Evolutionary conservation across 139 green algal species (phyloP).

Genomic region (Pleodorina starrii): DNA sequence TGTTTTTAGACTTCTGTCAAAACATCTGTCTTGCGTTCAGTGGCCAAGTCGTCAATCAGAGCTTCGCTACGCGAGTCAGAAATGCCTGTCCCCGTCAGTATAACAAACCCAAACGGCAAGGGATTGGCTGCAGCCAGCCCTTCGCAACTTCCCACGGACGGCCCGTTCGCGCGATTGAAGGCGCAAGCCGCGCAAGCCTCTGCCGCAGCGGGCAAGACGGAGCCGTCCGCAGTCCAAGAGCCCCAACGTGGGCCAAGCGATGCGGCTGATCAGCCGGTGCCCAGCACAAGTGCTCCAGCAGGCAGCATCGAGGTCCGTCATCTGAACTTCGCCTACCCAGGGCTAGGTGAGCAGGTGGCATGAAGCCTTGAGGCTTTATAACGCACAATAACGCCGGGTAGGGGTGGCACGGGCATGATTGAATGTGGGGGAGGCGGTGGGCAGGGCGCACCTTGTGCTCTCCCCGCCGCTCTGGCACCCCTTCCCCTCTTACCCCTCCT

Average conservation of each 20-base stretch:
- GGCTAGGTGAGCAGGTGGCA: conserved; percentile 76
- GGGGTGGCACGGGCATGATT: too few relatives aligned
- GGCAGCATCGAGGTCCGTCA: conserved; percentile 50
- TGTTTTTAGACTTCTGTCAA: too few relatives aligned
- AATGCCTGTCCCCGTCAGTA: conserved; percentile 49
- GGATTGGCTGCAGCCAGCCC: not conserved
- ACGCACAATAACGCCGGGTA: too few relatives aligned
- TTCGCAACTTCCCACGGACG: conserved; percentile 3
- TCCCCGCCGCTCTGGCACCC: too few relatives aligned
- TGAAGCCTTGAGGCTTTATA: too few relatives aligned
- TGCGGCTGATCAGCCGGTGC: not conserved
- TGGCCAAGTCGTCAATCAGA: too few relatives aligned
- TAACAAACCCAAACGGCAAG: conserved; percentile 38
- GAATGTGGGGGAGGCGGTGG: too few relatives aligned
- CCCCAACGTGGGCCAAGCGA: not conserved
- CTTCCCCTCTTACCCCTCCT: too few relatives aligned
- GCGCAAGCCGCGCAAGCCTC: not conserved
- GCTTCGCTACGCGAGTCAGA: too few relatives aligned
- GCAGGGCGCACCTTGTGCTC: too few relatives aligned
- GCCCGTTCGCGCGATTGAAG: conserved; percentile 37
- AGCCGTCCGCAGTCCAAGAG: not conserved
- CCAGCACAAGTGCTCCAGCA: conserved; percentile 10
- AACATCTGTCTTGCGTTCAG: too few relatives aligned
- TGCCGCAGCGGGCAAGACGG: not conserved
- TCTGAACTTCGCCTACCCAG: conserved; percentile 85